These are phyloP conservation scores for Backusella macrospora DNA, from an alignment of 192 early-diverging fungal genomes.

Conservation along the genomic window DNA sequence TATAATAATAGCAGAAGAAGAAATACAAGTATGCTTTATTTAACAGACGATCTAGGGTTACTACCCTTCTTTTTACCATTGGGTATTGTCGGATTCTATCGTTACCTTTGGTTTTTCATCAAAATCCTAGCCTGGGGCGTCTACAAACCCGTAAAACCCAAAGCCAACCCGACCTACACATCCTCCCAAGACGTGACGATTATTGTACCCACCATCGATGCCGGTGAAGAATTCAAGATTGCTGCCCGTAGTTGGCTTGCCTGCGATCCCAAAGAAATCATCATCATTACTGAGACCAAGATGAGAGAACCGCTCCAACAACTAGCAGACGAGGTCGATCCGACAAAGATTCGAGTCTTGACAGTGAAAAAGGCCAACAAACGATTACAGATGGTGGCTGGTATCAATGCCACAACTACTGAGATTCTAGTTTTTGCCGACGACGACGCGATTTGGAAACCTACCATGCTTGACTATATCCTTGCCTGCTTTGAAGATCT, in stretches of 20 bases:
- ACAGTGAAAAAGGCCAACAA: constrained; percentile 55
- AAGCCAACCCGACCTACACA: constrained; percentile 45
- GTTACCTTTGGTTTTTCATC: constrained; percentile 63
- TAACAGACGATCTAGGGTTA: constrained; percentile 51
- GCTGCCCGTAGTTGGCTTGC: constrained; percentile 58
- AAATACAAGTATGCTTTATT: constrained; percentile 51
- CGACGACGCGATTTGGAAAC: constrained; percentile 62
- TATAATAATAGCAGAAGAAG: not conserved
- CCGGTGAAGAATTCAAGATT: constrained; percentile 62
- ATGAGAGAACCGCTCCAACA: constrained; percentile 45
- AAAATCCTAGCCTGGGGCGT: constrained; percentile 56
- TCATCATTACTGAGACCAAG: constrained; percentile 54
- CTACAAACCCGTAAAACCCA: constrained; percentile 54
- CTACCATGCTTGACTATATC: constrained; percentile 56
- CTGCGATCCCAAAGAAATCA: constrained; percentile 55
- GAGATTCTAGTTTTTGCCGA: constrained; percentile 60
- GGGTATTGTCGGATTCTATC: constrained; percentile 60
- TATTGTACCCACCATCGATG: constrained; percentile 64
- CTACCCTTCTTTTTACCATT: constrained; percentile 60
- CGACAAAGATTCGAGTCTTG: constrained; percentile 46
- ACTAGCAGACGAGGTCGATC: constrained; percentile 52
- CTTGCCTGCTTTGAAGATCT: constrained; percentile 63
- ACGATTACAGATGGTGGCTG: constrained; percentile 60
- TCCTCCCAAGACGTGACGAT: constrained; percentile 60
- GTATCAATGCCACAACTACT: constrained; percentile 55